Percentiles rank a stretch among this genome's conserved stretches.
Conservation (phyloP, 148 eudicot genomes). For the Dysphania ambrosioides region DNA sequence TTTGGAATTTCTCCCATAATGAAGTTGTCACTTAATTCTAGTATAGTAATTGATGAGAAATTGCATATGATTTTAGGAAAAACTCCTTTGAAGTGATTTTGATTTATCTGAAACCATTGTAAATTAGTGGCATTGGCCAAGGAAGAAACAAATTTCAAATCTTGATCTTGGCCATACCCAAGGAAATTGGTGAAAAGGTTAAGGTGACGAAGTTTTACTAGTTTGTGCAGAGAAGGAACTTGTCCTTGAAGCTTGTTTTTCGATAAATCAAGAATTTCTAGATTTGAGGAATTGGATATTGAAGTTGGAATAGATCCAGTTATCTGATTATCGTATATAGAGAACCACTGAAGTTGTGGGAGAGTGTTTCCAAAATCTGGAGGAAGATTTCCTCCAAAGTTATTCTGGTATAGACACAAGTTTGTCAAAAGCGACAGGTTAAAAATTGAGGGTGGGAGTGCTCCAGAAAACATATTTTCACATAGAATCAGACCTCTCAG, state of each 20-base stretch:
- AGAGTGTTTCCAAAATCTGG: slow-evolving; percentile 16
- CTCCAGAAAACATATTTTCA: slow-evolving; percentile 19
- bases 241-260: slow-evolving; percentile 17
- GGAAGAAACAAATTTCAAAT: slow-evolving; percentile 33
- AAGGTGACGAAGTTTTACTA: slow-evolving; percentile 6
- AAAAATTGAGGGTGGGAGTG: slow-evolving; percentile 26
- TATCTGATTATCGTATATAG: not conserved
- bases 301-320: slow-evolving; percentile 23
- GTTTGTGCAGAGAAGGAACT: slow-evolving; percentile 24
- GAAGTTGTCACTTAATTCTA: slow-evolving; percentile 9
- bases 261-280: not conserved
- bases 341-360: slow-evolving; percentile 15
- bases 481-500: not conserved
- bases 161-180: slow-evolving; percentile 21
- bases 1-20: slow-evolving; percentile 30
- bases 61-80: slow-evolving; percentile 33
- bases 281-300: slow-evolving; percentile 21
- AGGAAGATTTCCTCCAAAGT: slow-evolving; percentile 29
- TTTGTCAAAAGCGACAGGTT: slow-evolving; percentile 16
- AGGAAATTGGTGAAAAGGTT: slow-evolving; percentile 19
- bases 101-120: not conserved
- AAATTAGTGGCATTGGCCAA: slow-evolving; percentile 31
- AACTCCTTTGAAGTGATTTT: slow-evolving; percentile 29
- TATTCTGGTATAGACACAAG: slow-evolving; percentile 14
- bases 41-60: slow-evolving; percentile 33